phyloP scores from a whole-genome alignment of 441 rosid genomes.

The Adansonia rubrostipa region DNA sequence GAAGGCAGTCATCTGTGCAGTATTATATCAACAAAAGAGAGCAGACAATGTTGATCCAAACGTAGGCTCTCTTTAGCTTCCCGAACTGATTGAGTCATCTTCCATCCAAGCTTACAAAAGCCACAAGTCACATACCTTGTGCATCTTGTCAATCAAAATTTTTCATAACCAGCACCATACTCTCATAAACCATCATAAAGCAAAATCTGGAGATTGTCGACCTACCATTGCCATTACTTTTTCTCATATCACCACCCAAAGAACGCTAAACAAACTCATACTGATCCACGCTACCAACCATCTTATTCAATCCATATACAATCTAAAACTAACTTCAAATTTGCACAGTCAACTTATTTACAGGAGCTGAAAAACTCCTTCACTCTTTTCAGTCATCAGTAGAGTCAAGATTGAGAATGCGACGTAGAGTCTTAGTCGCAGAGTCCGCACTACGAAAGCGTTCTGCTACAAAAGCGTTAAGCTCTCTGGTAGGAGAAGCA shows the following conservation, averaged over 20 bases:
- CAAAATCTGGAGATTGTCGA: slow-evolving; percentile 31
- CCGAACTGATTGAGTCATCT: slow-evolving; percentile 23
- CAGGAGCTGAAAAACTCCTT: slow-evolving; percentile 47
- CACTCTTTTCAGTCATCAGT: slow-evolving; percentile 50
- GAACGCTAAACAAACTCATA: slow-evolving; percentile 29
- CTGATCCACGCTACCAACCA: slow-evolving; percentile 31
- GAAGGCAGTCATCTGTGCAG: slow-evolving; percentile 24
- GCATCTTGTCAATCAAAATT: background rate
- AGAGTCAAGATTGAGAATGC: slow-evolving; percentile 84
- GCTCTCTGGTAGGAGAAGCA: slow-evolving; percentile 72
- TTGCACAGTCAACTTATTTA: slow-evolving; percentile 44
- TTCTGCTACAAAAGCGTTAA: slow-evolving; percentile 41
- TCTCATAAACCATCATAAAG: slow-evolving; percentile 12
- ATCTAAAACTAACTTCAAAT: slow-evolving; percentile 46
- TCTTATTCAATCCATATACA: slow-evolving; percentile 62
- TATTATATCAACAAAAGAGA: slow-evolving; percentile 27
- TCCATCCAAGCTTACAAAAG: slow-evolving; percentile 31
- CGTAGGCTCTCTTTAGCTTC: slow-evolving; percentile 23
- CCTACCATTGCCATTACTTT: slow-evolving; percentile 39
- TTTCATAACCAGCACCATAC: slow-evolving; percentile 14
- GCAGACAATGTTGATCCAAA: slow-evolving; percentile 9
- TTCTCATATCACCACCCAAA: slow-evolving; percentile 26
- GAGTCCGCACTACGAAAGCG: slow-evolving; percentile 63
- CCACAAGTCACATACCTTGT: slow-evolving; percentile 25
- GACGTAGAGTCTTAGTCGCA: slow-evolving; percentile 86